A percentile compares a stretch with the other conserved stretches of the same genome.
Evolutionary conservation across 2,329 filamentous ascomycete species (phyloP).

Genomic region (Simplicillium sp.): DNA sequence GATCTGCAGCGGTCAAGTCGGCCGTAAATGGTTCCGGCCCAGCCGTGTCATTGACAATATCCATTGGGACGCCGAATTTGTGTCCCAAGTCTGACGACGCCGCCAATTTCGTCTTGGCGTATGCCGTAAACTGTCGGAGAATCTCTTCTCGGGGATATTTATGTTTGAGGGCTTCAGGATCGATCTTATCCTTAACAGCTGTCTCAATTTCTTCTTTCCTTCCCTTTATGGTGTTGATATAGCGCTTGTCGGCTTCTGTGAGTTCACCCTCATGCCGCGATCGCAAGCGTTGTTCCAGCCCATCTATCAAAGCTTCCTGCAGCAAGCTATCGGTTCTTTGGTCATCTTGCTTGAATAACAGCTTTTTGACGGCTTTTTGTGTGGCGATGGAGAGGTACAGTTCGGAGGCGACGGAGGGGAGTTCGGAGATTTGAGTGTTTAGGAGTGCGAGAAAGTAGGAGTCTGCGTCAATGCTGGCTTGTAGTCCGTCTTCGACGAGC

Average conservation of each 20-base stretch:
- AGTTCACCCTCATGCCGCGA: constrained; percentile 20
- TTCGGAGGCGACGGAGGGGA: constrained; percentile 30
- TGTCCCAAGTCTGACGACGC: constrained; percentile 22
- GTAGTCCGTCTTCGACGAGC: constrained; percentile 25
- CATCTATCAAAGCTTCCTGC: constrained; percentile 44
- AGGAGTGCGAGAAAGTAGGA: constrained; percentile 35
- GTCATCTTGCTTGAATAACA: constrained; percentile 39
- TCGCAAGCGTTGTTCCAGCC: constrained; percentile 41
- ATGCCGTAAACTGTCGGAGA: constrained; percentile 21
- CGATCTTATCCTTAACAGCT: constrained; percentile 10
- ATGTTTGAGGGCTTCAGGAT: constrained; percentile 21
- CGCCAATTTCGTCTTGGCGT: constrained; percentile 21
- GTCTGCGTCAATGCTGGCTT: constrained; percentile 31
- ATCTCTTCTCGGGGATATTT: constrained; percentile 31
- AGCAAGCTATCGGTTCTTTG: constrained; percentile 41
- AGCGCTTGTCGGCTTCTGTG: constrained; percentile 23
- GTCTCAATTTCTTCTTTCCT: constrained; percentile 22
- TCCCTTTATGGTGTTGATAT: constrained; percentile 21
- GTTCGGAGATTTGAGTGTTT: constrained; percentile 33
- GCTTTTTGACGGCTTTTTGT: constrained; percentile 41
- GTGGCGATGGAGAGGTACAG: constrained; percentile 38
- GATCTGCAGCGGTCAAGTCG: constrained; percentile 16
- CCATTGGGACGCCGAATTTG: constrained; percentile 24
- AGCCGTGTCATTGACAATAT: constrained; percentile 15
- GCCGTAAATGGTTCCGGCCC: constrained; percentile 17